Evolutionary conservation across 768 basidiomycete species (phyloP), one percentile per base, ranked within the genome.

Genomic region (Phylloporus rhodoxanthus): DNA sequence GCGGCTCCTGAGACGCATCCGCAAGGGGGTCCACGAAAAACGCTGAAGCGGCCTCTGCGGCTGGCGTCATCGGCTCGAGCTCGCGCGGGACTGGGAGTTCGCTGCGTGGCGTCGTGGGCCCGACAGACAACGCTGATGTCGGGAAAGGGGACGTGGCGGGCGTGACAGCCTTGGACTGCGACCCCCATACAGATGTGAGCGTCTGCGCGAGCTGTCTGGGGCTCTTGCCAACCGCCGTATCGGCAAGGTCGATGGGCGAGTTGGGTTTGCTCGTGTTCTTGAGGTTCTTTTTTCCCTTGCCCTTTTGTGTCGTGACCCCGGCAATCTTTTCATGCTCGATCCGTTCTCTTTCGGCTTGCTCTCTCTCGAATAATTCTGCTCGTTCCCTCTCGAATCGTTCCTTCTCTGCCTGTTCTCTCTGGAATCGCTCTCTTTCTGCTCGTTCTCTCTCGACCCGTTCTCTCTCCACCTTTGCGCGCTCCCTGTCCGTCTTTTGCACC

Each of bases 171-270:
- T 60, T 62, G 53, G 59, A 60, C 38, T 63, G 59, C 4, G 67
- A 55, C 25, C 79, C 81, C 78, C 80, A 80, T 5, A 79, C 68
- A 0, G 77, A 70, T 19, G 60, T 71, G 38, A 79, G 71, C 5
- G 73, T 57, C 2, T 79, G 69, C 1, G 59, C 72, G 19, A 79
- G 69, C 45, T 64, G 68, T 10, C 67, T 65, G 11, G 71, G 61
- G 30, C 68, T 68, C 41, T 70, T 70, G 25, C 71, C 69, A 20
- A 70, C 70, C 17, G 68, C 60, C 14, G 68, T 55, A 64, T 74
- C 57, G 58, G 65, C 59, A 54, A 63, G 47, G 54, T 71, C 66
- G 59, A 74, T 52, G 25, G 67, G 63, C 15, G 64, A 61, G 42
- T 3, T 58, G 4, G 43, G 53, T 48, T 64, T 63, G 51, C 53